A percentile compares a stretch with the other conserved stretches of the same genome.
phyloP scores from a whole-genome alignment of 108 stramenopile genomes.

The Discostella stelligeroides region DNA sequence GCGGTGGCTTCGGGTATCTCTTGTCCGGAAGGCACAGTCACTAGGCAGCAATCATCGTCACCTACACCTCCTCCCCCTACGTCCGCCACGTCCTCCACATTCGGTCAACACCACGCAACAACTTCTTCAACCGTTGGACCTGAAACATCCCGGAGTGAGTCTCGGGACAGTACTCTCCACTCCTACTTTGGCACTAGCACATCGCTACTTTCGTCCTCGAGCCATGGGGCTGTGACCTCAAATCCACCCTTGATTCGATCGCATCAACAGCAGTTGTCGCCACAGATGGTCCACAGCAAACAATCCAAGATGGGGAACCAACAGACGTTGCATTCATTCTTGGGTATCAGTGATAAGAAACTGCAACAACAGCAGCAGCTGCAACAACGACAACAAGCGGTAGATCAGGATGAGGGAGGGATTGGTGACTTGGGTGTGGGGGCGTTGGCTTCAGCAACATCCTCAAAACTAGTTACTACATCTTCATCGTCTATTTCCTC shows the following conservation, averaged over 20 bases:
- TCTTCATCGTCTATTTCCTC: too few relatives aligned
- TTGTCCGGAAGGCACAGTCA: too few relatives aligned
- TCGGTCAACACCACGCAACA: background rate
- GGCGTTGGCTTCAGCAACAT: too few relatives aligned
- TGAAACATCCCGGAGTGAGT: conserved; percentile 20
- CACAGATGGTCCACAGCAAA: conserved; percentile 19
- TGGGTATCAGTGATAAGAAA: conserved; percentile 18
- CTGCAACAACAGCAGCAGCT: background rate
- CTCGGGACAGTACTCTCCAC: conserved; percentile 20
- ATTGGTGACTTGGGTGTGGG: background rate
- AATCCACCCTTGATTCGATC: background rate
- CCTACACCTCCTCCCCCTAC: background rate
- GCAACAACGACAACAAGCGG: background rate
- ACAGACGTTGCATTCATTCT: conserved; percentile 22
- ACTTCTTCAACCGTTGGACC: background rate
- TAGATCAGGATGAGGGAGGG: background rate
- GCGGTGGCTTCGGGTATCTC: too few relatives aligned
- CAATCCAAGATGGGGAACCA: conserved; percentile 7
- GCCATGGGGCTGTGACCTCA: background rate
- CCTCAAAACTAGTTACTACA: too few relatives aligned
- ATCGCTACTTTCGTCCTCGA: background rate
- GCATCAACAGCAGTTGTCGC: conserved; percentile 9
- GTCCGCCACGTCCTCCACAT: background rate
- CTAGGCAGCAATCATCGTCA: too few relatives aligned
- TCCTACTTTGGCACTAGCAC: conserved; percentile 22